Base-by-base conservation (phyloP, 2,329 filamentous ascomycete species). In the Colletotrichum sublineola region DNA sequence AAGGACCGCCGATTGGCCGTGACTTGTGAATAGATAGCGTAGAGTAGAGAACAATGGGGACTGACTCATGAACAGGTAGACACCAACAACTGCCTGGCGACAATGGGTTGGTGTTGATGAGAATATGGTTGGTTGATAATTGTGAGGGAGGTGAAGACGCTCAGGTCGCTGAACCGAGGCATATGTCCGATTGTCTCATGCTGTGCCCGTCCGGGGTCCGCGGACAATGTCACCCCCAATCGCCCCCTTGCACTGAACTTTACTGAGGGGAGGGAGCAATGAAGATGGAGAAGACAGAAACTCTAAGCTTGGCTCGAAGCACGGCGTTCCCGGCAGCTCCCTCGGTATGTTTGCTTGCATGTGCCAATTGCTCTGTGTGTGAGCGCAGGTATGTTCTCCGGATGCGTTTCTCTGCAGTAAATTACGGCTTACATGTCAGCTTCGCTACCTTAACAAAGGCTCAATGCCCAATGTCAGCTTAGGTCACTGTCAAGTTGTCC, bases 141-240 rank as follows among this genome's bases (percentile, higher is more conserved):
- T 56, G 12, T 29, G 18, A 36, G 29, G 29, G 18, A 36, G 29
- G 29, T 55, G 62, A 36, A 24, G 24, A 24, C 24, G n/a, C 52
- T 64, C 66, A 18, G 46, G 31, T 56, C 20, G 5, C 12, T 48
- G 40, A 62, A 55, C 70, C 70, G 70, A 73, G 70, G 66, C 70
- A 73, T 29, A 29, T 65, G 53, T 52, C 12, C 12, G 12, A 56
- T 15, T 11, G 7, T n/a, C 29, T 7, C 33, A 15, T 31, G 18
- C 58, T n/a, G n/a, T n/a, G 58, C 18, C 40, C 33, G 42, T 20
- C 50, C 48, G 55, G 63, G 62, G 56, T 48, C 31, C 46, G 64
- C 66, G 69, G 69, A 69, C 46, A 44, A 46, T 46, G 52, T 40
- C 24, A 64, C 53, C 58, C 56, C 69, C 60, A 60, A 63, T 6